Conservation (phyloP, 352 stramenopile species). For the Pythium aquatile region DNA sequence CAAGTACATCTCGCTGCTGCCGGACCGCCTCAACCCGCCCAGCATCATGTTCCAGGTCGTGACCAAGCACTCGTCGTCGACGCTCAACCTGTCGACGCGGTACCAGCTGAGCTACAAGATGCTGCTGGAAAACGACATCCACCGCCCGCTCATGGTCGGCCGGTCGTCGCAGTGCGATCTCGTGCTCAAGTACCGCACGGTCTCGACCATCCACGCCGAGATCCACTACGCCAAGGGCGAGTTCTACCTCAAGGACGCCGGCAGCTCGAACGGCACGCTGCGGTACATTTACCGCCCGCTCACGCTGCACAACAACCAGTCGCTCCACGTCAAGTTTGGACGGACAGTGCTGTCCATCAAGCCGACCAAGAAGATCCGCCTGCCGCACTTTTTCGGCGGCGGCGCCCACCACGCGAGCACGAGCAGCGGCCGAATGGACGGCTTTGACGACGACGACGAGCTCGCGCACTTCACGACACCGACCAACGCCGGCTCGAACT, state of each 20-base stretch:
- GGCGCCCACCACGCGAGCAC: slow-evolving; percentile 41
- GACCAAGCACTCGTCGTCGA: slow-evolving; percentile 85
- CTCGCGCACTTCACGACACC: slow-evolving; percentile 52
- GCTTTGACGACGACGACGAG: slow-evolving; percentile 67
- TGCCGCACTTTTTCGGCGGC: slow-evolving; percentile 78
- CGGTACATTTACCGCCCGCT: slow-evolving; percentile 93
- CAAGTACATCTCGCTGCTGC: slow-evolving; percentile 73
- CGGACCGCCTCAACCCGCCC: slow-evolving; percentile 65
- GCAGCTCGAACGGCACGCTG: slow-evolving; percentile 93
- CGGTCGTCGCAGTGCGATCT: slow-evolving; percentile 93
- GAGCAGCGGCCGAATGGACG: slow-evolving; percentile 54
- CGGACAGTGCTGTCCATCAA: slow-evolving; percentile 87
- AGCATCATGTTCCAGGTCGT: slow-evolving; percentile 90
- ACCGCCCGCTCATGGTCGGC: slow-evolving; percentile 89
- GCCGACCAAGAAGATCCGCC: slow-evolving; percentile 85
- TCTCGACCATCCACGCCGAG: slow-evolving; percentile 92
- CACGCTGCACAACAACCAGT: slow-evolving; percentile 89
- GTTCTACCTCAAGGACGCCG: slow-evolving; percentile 94
- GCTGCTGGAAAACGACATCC: slow-evolving; percentile 91
- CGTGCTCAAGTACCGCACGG: slow-evolving; percentile 94
- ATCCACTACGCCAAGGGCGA: slow-evolving; percentile 94
- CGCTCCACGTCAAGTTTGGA: slow-evolving; percentile 85
- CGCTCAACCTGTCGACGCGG: slow-evolving; percentile 78
- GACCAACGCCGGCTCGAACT: slow-evolving; percentile 38
- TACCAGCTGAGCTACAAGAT: slow-evolving; percentile 91